A percentile compares a stretch with the other conserved stretches of the same genome.
Conservation (phyloP, 768 basidiomycete genomes). For the Suillus spraguei region DNA sequence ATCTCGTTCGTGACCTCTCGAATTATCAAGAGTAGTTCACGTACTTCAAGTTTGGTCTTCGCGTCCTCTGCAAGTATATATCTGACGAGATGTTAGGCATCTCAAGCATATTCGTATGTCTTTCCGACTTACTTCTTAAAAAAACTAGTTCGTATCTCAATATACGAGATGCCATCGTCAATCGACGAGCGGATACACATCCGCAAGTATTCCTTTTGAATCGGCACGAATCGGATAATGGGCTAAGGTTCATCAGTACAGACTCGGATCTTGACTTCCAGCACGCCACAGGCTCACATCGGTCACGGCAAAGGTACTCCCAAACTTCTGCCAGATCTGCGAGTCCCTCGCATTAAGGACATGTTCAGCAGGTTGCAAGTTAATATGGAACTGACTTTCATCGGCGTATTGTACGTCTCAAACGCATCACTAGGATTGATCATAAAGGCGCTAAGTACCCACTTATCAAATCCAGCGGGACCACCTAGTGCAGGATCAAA, state of each 20-base stretch:
- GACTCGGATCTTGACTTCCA: slow-evolving; percentile 26
- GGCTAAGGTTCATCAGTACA: slow-evolving; percentile 30
- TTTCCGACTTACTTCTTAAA: slow-evolving; percentile 31
- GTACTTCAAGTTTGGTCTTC: slow-evolving; percentile 37
- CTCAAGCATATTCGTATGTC: neutral
- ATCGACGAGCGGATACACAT: slow-evolving; percentile 43
- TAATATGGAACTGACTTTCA: slow-evolving; percentile 33
- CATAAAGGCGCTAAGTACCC: slow-evolving; percentile 38
- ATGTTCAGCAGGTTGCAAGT: neutral
- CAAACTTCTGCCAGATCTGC: slow-evolving; percentile 28
- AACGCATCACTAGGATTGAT: slow-evolving; percentile 49
- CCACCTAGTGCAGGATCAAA: slow-evolving; percentile 41
- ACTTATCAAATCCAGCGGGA: slow-evolving; percentile 43
- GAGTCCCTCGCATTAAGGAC: neutral
- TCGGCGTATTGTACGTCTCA: slow-evolving; percentile 42
- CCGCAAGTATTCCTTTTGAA: slow-evolving; percentile 20
- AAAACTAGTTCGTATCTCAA: slow-evolving; percentile 46
- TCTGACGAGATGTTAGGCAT: slow-evolving; percentile 32
- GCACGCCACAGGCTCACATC: slow-evolving; percentile 24
- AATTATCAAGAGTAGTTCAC: slow-evolving; percentile 39
- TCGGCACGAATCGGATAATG: slow-evolving; percentile 28
- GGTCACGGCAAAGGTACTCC: slow-evolving; percentile 21
- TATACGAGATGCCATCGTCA: slow-evolving; percentile 48
- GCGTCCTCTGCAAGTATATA: slow-evolving; percentile 40
- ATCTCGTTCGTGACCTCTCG: slow-evolving; percentile 38